Base-by-base conservation (phyloP, 768 basidiomycete species). In the Tulasnella sp. region DNA sequence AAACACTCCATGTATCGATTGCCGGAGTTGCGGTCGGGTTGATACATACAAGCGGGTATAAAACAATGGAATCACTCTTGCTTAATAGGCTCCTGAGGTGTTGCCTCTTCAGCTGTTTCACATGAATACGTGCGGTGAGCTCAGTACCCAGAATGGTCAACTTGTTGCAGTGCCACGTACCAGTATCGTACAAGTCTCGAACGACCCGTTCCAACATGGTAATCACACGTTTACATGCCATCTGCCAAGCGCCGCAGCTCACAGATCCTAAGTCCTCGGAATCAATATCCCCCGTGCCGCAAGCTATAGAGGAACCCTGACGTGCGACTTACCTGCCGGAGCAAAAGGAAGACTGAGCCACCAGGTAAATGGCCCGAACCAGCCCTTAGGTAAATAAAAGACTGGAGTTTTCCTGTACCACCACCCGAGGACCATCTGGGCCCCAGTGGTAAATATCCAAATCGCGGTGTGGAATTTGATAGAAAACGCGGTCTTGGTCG, bases 231-330 rank as follows among this genome's bases (percentile, higher is more conserved):
- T 89, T 90, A 83, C 95, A 96, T 9, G 94, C 93, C 90, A 97
- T 93, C 81, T 95, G 93, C 97, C 97, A 99, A 52, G 94, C 88
- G 0, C 92, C 93, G 54, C 95, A 94, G 79, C 94, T 94, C 77
- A 99, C 91, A 14, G 94, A 93, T 14, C 97, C 96, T 96, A 78
- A 22, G 78, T 1, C 72, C 15, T 52, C n/a, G n/a, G 42, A 37
- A 19, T 74, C 42, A 67, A 78, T 49, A 52, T 22, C 29, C 75
- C 72, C 42, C 29, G 72, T 29, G 8, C 34, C n/a, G 22, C 34
- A 5, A 36, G 36, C 39, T 25, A 17, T 38, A 11, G 19, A 17
- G 9, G 3, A n/a, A 19, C 67, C 3, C n/a, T n/a, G n/a, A 7
- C 17, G 9, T n/a, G 49, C 22, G 17, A 83, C 88, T 76, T 68